Evolutionary conservation across 345 rosid species (phyloP).

Genomic region (Populus pruinosa): DNA sequence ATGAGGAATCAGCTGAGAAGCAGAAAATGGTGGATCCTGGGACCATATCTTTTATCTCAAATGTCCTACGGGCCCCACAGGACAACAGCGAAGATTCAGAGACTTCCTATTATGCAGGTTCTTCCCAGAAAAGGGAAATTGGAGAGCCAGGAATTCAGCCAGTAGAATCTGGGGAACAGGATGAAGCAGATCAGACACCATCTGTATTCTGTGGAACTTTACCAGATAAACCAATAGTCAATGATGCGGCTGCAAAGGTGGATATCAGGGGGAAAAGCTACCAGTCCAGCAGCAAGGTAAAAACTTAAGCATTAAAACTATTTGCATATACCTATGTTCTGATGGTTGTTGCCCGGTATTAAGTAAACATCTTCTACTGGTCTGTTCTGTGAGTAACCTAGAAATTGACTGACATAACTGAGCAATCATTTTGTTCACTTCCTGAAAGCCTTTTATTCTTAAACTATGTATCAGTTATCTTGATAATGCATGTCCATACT

Average conservation of each 20-base stretch:
- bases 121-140: conserved; percentile 16
- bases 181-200: conserved; percentile 27
- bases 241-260: conserved; percentile 19
- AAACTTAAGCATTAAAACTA: neutral
- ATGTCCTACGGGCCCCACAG: conserved; percentile 32
- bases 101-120: conserved; percentile 10
- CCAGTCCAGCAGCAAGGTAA: conserved; percentile 44
- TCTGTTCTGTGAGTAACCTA: neutral
- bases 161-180: conserved; percentile 7
- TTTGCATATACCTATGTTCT: neutral
- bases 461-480: neutral
- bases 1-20: conserved; percentile 20
- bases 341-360: neutral
- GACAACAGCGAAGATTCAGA: conserved; percentile 18
- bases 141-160: conserved; percentile 17
- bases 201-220: conserved; percentile 27
- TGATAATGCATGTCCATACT: neutral
- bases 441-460: neutral
- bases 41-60: conserved; percentile 34
- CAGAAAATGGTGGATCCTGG: conserved; percentile 35
- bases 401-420: neutral
- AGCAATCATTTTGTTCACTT: neutral
- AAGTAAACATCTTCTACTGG: neutral
- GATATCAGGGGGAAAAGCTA: conserved; percentile 33
- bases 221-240: conserved; percentile 23